Conservation (phyloP, 345 rosid genomes). For the Firmiana major region DNA sequence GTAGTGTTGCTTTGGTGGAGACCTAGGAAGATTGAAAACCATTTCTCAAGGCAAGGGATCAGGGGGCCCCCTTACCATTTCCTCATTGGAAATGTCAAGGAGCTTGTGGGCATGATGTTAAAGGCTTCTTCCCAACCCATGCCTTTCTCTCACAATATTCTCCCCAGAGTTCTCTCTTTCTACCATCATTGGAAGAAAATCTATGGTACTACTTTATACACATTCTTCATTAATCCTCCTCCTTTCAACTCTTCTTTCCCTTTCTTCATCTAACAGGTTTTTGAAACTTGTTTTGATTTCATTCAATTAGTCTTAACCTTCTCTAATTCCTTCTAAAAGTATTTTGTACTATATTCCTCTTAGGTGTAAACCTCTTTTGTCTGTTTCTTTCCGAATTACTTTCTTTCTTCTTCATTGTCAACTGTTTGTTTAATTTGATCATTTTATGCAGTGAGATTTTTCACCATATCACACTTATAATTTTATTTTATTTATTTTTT, state of each 20-base stretch:
- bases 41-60: slow-evolving; percentile 93
- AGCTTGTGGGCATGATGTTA: slow-evolving; percentile 81
- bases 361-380: no score
- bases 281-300: neutral
- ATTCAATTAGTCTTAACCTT: no score
- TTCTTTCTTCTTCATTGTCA: neutral
- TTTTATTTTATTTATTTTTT: no score
- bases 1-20: slow-evolving; percentile 78
- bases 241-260: no score
- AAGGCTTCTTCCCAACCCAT: slow-evolving; percentile 90
- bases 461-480: no score
- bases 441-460: no score
- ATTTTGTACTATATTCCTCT: no score
- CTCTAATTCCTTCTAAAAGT: no score
- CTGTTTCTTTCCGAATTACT: neutral
- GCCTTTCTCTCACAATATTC: slow-evolving; percentile 96
- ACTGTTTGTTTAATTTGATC: no score
- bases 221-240: neutral
- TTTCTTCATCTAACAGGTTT: neutral
- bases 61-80: slow-evolving; percentile 95
- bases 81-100: slow-evolving; percentile 92
- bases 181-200: slow-evolving; percentile 97
- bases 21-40: slow-evolving; percentile 83
- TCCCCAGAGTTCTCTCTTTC: slow-evolving; percentile 89
- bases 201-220: slow-evolving; percentile 46